Percentiles rank a stretch among this genome's conserved stretches.
Conservation (phyloP, 495 filamentous ascomycete species). For the Penicillium desertorum region DNA sequence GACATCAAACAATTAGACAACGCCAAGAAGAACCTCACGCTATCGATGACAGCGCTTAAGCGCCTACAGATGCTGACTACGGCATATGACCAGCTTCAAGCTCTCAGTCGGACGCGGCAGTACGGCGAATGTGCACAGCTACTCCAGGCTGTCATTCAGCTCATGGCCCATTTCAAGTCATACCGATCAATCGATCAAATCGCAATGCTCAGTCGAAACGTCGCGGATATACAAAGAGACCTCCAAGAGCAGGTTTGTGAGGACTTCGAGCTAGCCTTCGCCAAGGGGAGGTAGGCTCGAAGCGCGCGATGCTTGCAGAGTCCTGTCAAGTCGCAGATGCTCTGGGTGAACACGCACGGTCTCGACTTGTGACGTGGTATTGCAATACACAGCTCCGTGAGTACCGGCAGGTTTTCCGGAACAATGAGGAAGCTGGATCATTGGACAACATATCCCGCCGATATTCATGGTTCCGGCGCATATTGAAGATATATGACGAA, state of each 20-base stretch:
- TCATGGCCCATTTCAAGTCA: constrained; percentile 98
- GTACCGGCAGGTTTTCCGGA: constrained; percentile 91
- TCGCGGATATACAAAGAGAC: constrained; percentile 91
- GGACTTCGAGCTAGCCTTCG: constrained; percentile 94
- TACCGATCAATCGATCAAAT: constrained; percentile 98
- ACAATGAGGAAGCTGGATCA: constrained; percentile 94
- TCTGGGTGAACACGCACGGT: constrained; percentile 81
- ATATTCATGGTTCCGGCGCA: constrained; percentile 95
- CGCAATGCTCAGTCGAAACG: constrained; percentile 86
- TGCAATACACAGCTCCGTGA: constrained; percentile 96
- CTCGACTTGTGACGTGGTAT: constrained; percentile 90
- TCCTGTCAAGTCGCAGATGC: constrained; percentile 94
- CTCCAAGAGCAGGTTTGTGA: constrained; percentile 95
- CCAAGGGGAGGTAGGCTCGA: constrained; percentile 79
- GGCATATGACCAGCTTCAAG: constrained; percentile 92
- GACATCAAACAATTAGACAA: constrained; percentile 97
- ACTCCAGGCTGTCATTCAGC: constrained; percentile 92
- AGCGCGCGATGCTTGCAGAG: constrained; percentile 72
- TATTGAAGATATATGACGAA: constrained; percentile 93
- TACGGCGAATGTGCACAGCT: constrained; percentile 96
- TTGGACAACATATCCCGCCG: constrained; percentile 94
- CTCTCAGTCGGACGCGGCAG: constrained; percentile 78
- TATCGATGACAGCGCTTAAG: constrained; percentile 98
- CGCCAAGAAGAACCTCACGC: constrained; percentile 93
- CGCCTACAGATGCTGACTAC: constrained; percentile 98